A percentile compares a stretch with the other conserved stretches of the same genome.
Conservation (phyloP, 2,329 filamentous ascomycete genomes). For the Mollisiaceae sp. region DNA sequence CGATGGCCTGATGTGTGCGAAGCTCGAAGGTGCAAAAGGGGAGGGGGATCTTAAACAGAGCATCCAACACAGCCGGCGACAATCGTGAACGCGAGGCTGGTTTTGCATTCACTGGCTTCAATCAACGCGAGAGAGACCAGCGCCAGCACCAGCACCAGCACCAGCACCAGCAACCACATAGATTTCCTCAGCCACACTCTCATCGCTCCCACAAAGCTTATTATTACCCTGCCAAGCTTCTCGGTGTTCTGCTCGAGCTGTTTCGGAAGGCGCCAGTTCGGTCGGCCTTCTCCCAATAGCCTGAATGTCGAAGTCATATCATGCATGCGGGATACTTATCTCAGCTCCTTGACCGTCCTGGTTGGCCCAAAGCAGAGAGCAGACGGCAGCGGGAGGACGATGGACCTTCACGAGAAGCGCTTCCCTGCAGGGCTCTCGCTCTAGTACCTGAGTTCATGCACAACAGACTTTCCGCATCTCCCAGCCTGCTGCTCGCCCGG, state of each 20-base stretch:
- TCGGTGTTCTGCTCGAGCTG: not conserved
- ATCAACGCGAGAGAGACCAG: not conserved
- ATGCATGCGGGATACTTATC: conserved; percentile 23
- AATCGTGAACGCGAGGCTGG: not conserved
- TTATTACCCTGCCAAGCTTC: conserved; percentile 1
- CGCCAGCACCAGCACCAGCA: no score
- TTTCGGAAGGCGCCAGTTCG: not conserved
- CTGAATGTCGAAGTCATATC: conserved; percentile 26
- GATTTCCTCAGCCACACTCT: not conserved
- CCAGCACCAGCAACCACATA: not conserved
- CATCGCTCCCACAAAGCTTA: not conserved
- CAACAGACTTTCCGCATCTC: not conserved
- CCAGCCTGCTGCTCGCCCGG: not conserved
- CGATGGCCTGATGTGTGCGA: not conserved
- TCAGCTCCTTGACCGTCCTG: not conserved
- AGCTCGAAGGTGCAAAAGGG: no score
- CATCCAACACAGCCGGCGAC: not conserved
- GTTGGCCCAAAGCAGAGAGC: conserved; percentile 11
- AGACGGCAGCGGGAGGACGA: not conserved
- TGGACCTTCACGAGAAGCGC: not conserved
- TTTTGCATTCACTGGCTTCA: not conserved
- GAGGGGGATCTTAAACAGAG: not conserved
- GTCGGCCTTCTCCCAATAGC: conserved; percentile 14
- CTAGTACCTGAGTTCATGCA: conserved; percentile 16
- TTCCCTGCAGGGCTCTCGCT: conserved; percentile 5